phyloP scores from a whole-genome alignment of 1,284 basidiomycete species.

The Nidula niveotomentosa region DNA sequence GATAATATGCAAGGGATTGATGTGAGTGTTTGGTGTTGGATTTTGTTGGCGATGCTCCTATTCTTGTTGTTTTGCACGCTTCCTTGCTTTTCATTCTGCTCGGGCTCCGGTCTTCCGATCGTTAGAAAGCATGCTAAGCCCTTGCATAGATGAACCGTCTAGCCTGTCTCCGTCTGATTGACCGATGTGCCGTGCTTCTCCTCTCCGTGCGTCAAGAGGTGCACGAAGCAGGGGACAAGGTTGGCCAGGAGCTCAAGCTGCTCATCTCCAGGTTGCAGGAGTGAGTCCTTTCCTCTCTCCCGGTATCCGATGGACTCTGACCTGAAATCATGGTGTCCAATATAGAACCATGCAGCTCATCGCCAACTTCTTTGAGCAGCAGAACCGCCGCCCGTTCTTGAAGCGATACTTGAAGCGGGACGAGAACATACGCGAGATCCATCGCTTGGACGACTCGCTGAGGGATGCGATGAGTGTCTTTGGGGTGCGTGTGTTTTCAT shows the following conservation, averaged over 20 bases:
- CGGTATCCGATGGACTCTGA: background rate
- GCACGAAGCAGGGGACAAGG: constrained; percentile 33
- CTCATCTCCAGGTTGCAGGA: constrained; percentile 41
- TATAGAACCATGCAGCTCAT: constrained; percentile 39
- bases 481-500: constrained; percentile 36
- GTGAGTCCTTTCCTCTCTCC: constrained; percentile 30
- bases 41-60: background rate
- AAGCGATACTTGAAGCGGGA: constrained; percentile 77
- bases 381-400: constrained; percentile 67
- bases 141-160: constrained; percentile 51
- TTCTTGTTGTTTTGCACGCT: too few relatives aligned
- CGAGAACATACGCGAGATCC: constrained; percentile 45
- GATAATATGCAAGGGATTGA: constrained; percentile 59
- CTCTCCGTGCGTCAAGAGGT: constrained; percentile 42
- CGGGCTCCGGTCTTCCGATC: too few relatives aligned
- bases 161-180: constrained; percentile 43
- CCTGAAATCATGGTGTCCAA: background rate
- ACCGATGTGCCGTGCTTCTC: constrained; percentile 45
- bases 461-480: constrained; percentile 58
- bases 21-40: constrained; percentile 35
- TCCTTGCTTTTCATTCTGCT: too few relatives aligned
- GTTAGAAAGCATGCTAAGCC: background rate
- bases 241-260: constrained; percentile 28
- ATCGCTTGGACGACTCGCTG: constrained; percentile 36
- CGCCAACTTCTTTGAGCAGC: constrained; percentile 51